Evolutionary conservation across 179 eudicot species (phyloP).

Genomic region (Silene vulgaris): DNA sequence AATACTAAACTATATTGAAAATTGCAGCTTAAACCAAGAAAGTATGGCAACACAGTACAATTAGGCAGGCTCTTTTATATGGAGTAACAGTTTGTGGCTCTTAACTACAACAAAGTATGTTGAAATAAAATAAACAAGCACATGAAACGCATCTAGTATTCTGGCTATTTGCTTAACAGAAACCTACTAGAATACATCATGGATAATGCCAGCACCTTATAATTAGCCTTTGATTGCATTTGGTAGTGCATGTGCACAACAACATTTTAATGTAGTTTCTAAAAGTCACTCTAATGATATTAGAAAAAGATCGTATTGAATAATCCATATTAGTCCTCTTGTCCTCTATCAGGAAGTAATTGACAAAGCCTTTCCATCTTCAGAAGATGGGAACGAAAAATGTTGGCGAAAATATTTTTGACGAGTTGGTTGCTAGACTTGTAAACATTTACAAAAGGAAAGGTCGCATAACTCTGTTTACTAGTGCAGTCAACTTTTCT

Average conservation of each 20-base stretch:
- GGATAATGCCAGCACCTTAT: not conserved
- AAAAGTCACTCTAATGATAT: not conserved
- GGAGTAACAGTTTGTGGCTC: not conserved
- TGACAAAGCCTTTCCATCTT: not conserved
- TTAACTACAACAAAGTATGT: not conserved
- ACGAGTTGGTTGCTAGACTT: not conserved
- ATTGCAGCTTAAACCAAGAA: not conserved
- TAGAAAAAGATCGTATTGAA: not conserved
- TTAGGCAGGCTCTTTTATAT: not conserved
- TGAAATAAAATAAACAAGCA: not conserved
- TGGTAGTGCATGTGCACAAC: not conserved
- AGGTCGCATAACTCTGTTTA: not conserved
- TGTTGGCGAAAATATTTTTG: not conserved
- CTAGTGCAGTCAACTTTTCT: not conserved
- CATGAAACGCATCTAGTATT: not conserved
- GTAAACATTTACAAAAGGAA: too few relatives aligned
- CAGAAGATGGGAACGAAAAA: not conserved
- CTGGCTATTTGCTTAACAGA: not conserved
- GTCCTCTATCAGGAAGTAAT: not conserved
- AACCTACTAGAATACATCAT: not conserved
- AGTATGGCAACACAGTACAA: not conserved
- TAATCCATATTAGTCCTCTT: not conserved
- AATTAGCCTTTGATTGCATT: not conserved
- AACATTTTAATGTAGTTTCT: not conserved
- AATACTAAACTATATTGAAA: not conserved